These are phyloP conservation scores for Mycena alexandri DNA, from an alignment of 768 basidiomycete species.

Conservation along the genomic window DNA sequence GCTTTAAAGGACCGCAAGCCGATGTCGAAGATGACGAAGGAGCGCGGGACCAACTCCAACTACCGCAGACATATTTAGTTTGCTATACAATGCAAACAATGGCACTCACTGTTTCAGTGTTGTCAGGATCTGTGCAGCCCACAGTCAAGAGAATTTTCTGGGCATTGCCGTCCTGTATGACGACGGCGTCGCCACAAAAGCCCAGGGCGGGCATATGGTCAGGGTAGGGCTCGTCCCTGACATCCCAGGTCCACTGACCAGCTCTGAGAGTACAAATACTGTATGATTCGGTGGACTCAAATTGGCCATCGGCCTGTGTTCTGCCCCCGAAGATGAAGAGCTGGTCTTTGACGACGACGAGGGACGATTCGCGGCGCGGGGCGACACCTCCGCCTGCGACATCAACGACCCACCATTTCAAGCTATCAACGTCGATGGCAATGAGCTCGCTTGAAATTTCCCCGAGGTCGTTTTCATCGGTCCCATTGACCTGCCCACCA, in stretches of 20 bases:
- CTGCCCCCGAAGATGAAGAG: slow-evolving; percentile 24
- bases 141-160: background rate
- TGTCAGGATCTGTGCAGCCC: background rate
- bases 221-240: slow-evolving; percentile 3
- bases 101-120: background rate
- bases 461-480: background rate
- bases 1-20: background rate
- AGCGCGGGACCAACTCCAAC: background rate
- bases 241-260: slow-evolving; percentile 9
- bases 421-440: slow-evolving; percentile 18
- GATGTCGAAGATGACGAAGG: slow-evolving; percentile 18
- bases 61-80: background rate
- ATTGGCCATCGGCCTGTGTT: background rate
- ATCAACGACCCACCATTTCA: slow-evolving; percentile 26
- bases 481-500: slow-evolving; percentile 18
- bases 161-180: background rate
- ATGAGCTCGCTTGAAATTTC: slow-evolving; percentile 10
- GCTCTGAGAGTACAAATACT: background rate
- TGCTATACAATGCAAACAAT: no score
- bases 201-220: background rate
- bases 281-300: background rate
- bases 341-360: slow-evolving; percentile 17
- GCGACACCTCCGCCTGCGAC: slow-evolving; percentile 13
- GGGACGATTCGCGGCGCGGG: background rate
- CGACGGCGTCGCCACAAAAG: background rate